Evolutionary conservation across 169 alveolate species (phyloP).

Genomic region (Blepharisma undulans): DNA sequence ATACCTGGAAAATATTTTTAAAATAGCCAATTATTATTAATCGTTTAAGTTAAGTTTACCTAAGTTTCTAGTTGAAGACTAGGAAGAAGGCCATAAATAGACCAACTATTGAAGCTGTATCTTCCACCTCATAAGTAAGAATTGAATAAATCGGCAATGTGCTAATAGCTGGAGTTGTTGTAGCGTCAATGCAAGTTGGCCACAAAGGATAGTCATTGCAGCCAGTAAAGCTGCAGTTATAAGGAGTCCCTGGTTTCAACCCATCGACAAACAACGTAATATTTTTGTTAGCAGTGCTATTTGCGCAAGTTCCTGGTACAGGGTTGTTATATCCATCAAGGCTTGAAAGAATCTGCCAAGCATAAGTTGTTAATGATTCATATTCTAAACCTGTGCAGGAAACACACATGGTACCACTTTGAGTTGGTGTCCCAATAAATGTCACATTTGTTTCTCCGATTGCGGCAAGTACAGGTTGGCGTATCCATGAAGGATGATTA

Average conservation of each 20-base stretch:
- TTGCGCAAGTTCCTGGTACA: background rate
- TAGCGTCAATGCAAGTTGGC: background rate
- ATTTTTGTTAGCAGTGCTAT: background rate
- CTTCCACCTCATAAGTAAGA: background rate
- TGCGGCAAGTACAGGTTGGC: background rate
- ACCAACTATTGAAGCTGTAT: background rate
- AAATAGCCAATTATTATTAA: background rate
- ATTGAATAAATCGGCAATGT: background rate
- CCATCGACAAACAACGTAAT: background rate
- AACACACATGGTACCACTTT: background rate
- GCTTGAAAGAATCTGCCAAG: background rate
- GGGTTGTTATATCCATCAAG: background rate
- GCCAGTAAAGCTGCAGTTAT: background rate
- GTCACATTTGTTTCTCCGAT: background rate
- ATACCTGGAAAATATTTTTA: too few relatives aligned
- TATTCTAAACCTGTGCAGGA: background rate
- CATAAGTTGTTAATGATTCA: background rate
- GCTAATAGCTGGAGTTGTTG: background rate
- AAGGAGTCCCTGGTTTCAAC: background rate
- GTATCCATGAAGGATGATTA: background rate
- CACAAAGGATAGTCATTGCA: constrained; percentile 16
- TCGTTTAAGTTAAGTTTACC: background rate
- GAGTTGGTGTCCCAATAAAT: background rate
- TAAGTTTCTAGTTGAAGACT: background rate
- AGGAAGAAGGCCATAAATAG: background rate